Percentiles rank a stretch among this genome's conserved stretches.
These are phyloP conservation scores for Podospora pseudoanserina DNA, from an alignment of 495 filamentous ascomycete species.

Conservation along the genomic window DNA sequence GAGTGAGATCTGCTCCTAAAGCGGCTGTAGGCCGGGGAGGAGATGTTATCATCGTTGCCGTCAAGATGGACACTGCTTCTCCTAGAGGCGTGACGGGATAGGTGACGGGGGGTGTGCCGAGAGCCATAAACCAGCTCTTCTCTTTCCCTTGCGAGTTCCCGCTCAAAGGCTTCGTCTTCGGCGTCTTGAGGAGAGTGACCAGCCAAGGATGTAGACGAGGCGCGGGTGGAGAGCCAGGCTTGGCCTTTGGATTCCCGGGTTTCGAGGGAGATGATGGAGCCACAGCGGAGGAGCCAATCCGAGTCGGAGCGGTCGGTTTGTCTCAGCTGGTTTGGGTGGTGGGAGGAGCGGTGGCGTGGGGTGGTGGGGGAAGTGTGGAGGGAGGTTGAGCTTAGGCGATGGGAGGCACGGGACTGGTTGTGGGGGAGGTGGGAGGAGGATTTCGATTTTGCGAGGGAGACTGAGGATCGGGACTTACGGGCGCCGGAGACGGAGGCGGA, in stretches of 20 bases:
- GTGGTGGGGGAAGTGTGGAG: slow-evolving; percentile 25
- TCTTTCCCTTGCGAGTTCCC: slow-evolving; percentile 40
- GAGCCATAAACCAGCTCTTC: neutral
- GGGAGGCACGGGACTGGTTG: neutral
- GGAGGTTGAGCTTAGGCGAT: slow-evolving; percentile 23
- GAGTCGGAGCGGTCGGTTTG: slow-evolving; percentile 38
- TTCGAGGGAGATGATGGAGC: slow-evolving; percentile 64
- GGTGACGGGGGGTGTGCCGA: neutral
- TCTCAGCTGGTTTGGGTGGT: slow-evolving; percentile 15
- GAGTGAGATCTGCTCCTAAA: slow-evolving; percentile 45
- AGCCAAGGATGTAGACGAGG: slow-evolving; percentile 63
- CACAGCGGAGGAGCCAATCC: slow-evolving; percentile 74
- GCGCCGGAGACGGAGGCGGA: slow-evolving; percentile 23
- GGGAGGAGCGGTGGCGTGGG: slow-evolving; percentile 11
- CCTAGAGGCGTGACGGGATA: slow-evolving; percentile 17
- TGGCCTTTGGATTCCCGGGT: slow-evolving; percentile 76
- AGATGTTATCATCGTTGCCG: slow-evolving; percentile 30
- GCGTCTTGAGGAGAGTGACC: slow-evolving; percentile 44
- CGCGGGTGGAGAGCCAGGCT: slow-evolving; percentile 69
- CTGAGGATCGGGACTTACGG: neutral
- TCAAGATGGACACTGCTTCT: slow-evolving; percentile 26
- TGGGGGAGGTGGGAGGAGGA: slow-evolving; percentile 43
- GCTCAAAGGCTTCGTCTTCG: slow-evolving; percentile 45
- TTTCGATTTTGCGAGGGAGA: slow-evolving; percentile 40
- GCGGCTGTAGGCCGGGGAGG: slow-evolving; percentile 39